phyloP scores from a whole-genome alignment of 176 grass and related monocot species.

The Melocanna baccifera region DNA sequence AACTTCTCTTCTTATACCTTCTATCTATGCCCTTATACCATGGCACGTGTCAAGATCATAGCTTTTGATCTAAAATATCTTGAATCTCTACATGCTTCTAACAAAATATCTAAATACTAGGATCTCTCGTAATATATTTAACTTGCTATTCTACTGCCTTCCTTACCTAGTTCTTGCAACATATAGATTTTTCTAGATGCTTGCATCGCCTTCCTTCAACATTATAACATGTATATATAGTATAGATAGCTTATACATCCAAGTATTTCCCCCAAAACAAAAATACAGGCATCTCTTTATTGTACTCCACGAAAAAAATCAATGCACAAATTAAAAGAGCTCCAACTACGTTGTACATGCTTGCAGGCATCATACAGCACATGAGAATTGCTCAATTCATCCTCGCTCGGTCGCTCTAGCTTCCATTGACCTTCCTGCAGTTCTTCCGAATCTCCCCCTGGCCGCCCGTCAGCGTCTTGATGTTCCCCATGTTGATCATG shows the following conservation, averaged over 20 bases:
- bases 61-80: too few relatives aligned
- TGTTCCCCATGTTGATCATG: conserved; percentile 88
- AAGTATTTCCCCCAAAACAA: background rate
- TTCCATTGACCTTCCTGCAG: conserved; percentile 59
- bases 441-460: conserved; percentile 62
- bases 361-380: background rate
- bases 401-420: background rate
- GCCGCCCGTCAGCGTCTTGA: conserved; percentile 48
- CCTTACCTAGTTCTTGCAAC: too few relatives aligned
- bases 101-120: too few relatives aligned
- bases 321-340: background rate
- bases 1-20: too few relatives aligned
- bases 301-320: background rate
- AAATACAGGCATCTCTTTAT: background rate
- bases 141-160: too few relatives aligned
- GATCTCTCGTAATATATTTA: too few relatives aligned
- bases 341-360: background rate
- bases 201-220: too few relatives aligned
- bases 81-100: too few relatives aligned
- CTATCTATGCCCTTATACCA: too few relatives aligned
- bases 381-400: background rate
- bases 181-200: too few relatives aligned
- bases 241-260: background rate
- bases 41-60: too few relatives aligned
- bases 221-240: too few relatives aligned